These are phyloP conservation scores for Prototheca wickerhamii DNA, from an alignment of 163 green algal genomes.

Conservation along the genomic window DNA sequence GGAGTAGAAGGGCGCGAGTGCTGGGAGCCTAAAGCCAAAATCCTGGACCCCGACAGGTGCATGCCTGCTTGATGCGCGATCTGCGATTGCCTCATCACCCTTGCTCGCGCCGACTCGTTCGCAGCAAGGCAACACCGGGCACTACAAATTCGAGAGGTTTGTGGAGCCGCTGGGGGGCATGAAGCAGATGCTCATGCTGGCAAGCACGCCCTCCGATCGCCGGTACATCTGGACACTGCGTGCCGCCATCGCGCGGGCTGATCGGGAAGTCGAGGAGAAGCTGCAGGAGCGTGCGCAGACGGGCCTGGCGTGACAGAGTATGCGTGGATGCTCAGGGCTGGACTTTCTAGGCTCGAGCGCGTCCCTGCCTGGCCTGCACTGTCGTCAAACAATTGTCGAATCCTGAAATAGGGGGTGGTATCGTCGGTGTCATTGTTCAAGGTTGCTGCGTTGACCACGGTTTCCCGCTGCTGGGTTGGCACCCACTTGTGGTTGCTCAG, in stretches of 20 bases:
- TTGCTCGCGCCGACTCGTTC: neutral
- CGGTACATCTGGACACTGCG: slow-evolving; percentile 2
- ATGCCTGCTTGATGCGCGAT: neutral
- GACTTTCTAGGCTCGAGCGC: no score
- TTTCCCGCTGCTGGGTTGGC: no score
- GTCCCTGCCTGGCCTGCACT: no score
- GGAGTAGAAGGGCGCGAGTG: no score
- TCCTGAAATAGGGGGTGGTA: no score
- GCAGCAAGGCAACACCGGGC: neutral
- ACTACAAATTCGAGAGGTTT: neutral
- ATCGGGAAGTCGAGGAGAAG: neutral
- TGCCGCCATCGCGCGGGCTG: neutral
- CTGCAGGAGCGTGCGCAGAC: neutral
- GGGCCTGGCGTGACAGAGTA: neutral
- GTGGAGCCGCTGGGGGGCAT: neutral
- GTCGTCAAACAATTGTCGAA: no score
- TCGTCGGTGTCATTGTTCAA: no score
- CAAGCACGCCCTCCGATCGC: neutral
- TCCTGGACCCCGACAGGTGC: no score
- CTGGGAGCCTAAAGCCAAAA: no score
- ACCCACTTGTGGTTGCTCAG: no score
- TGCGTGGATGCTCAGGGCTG: no score
- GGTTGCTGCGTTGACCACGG: no score
- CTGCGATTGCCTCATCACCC: neutral
- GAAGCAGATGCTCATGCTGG: neutral